A percentile compares a stretch with the other conserved stretches of the same genome.
Conservation (phyloP, 805 yeast species). For the Cyberlindnera americana region DNA sequence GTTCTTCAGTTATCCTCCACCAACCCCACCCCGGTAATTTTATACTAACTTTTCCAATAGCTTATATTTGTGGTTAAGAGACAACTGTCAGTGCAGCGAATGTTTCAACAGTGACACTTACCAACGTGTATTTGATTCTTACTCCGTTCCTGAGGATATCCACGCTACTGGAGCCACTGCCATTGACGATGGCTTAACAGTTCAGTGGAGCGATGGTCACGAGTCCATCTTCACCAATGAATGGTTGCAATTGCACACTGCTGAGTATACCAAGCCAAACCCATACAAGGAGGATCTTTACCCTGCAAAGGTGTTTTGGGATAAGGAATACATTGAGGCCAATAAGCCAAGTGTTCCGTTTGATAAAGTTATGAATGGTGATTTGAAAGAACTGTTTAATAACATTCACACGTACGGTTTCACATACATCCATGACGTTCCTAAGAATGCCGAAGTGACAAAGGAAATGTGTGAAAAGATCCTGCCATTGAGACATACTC, state of each 20-base stretch:
- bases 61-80: conserved; percentile 56
- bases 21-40: too few relatives aligned
- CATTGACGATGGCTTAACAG: background rate
- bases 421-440: conserved; percentile 57
- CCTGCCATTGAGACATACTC: conserved; percentile 62
- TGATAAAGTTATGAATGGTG: conserved; percentile 41
- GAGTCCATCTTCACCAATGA: conserved; percentile 15
- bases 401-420: conserved; percentile 45
- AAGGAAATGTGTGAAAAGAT: conserved; percentile 53
- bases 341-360: conserved; percentile 36
- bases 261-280: conserved; percentile 35
- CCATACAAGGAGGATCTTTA: conserved; percentile 32
- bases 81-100: conserved; percentile 54
- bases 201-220: conserved; percentile 20
- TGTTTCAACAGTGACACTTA: conserved; percentile 55
- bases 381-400: conserved; percentile 17
- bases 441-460: conserved; percentile 56
- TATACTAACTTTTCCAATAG: background rate
- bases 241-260: conserved; percentile 24
- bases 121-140: conserved; percentile 57
- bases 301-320: conserved; percentile 42
- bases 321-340: conserved; percentile 32
- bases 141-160: conserved; percentile 34
- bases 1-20: too few relatives aligned
- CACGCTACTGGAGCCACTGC: conserved; percentile 11